These are phyloP conservation scores for Penicillium chermesinum DNA, from an alignment of 495 filamentous ascomycete genomes.

Conservation along the genomic window DNA sequence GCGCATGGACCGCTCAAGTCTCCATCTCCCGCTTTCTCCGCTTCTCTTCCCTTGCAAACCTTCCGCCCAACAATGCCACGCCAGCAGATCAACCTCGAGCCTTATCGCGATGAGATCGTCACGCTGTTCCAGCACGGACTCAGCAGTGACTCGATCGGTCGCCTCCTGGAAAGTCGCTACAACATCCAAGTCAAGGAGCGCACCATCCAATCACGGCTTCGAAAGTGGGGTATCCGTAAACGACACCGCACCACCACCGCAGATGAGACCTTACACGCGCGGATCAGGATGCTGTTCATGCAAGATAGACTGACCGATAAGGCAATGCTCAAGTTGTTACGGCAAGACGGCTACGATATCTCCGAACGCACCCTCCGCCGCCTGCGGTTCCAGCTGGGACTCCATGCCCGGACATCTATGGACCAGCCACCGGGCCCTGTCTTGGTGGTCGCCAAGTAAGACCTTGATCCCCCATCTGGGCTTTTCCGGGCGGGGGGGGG, in stretches of 20 bases:
- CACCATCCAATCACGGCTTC: constrained; percentile 25
- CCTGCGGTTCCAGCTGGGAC: constrained; percentile 23
- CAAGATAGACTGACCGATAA: constrained; percentile 25
- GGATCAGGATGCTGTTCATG: constrained; percentile 23
- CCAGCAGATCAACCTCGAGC: constrained; percentile 28
- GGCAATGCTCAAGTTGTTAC: constrained; percentile 24
- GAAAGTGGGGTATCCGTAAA: constrained; percentile 29
- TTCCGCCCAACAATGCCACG: constrained; percentile 18
- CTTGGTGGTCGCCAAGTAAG: constrained; percentile 5
- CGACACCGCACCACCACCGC: constrained; percentile 25
- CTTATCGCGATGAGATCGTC: constrained; percentile 26
- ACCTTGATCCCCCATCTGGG: not conserved
- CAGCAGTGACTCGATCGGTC: constrained; percentile 27
- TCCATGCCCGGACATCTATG: constrained; percentile 20
- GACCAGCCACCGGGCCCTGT: constrained; percentile 11
- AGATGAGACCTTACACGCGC: constrained; percentile 23
- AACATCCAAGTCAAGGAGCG: constrained; percentile 28
- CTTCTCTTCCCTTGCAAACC: not conserved
- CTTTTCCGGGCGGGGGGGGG: too few species aligned
- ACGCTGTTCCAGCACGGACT: constrained; percentile 21
- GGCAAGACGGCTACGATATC: constrained; percentile 25
- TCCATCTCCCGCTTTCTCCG: not conserved
- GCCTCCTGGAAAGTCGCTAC: constrained; percentile 20
- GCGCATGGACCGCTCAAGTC: constrained; percentile 18
- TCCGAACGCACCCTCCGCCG: constrained; percentile 24